These are phyloP conservation scores for Emmonsiellopsis sp. DNA, from an alignment of 2,329 filamentous ascomycete species.

Conservation along the genomic window DNA sequence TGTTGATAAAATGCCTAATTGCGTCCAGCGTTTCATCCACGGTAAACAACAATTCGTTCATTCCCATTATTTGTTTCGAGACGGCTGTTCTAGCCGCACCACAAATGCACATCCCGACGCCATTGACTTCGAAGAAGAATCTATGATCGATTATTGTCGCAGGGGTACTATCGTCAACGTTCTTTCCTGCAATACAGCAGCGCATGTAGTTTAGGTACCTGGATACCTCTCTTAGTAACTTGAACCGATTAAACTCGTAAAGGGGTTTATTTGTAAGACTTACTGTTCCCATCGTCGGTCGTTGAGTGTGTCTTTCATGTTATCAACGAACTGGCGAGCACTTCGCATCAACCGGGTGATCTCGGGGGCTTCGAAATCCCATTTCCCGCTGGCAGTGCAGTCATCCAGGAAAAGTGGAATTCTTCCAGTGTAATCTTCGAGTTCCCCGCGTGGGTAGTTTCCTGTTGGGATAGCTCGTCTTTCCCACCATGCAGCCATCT, in stretches of 20 bases:
- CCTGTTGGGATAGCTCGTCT: background rate
- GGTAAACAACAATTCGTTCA: background rate
- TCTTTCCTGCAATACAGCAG: background rate
- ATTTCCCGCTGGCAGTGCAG: background rate
- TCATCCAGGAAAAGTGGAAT: background rate
- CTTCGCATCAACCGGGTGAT: background rate
- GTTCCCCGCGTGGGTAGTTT: background rate
- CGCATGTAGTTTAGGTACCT: background rate
- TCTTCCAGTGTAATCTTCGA: background rate
- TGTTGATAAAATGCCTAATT: background rate
- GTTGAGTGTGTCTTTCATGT: background rate
- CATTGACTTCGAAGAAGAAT: background rate
- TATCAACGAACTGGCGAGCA: background rate
- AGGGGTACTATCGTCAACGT: background rate
- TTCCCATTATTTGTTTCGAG: background rate
- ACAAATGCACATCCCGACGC: background rate
- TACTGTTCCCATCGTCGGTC: background rate
- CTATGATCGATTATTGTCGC: background rate
- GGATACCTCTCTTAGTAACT: background rate
- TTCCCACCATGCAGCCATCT: slow-evolving; percentile 1
- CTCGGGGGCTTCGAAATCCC: background rate
- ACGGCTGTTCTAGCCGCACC: background rate
- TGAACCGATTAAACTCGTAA: background rate
- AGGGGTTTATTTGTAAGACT: background rate
- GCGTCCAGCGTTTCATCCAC: background rate